Conservation (phyloP, 495 filamentous ascomycete genomes). For the Xylaria grammica region DNA sequence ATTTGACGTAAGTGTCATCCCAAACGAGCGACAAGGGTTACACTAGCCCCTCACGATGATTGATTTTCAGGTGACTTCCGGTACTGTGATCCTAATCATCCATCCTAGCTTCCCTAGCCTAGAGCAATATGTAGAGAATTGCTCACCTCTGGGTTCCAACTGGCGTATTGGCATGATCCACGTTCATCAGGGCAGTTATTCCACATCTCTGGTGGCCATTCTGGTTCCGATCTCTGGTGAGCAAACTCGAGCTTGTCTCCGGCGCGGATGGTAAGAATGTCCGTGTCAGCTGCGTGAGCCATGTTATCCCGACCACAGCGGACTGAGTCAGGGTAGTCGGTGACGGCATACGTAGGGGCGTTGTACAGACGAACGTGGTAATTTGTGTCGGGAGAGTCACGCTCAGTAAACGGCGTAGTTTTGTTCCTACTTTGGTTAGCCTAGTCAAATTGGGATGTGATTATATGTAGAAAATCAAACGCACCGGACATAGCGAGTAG, state of each 20-base stretch:
- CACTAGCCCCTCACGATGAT: too few relatives aligned
- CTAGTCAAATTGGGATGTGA: neutral
- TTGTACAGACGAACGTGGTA: neutral
- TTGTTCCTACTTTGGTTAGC: constrained; percentile 6
- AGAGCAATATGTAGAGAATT: neutral
- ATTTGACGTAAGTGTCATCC: too few relatives aligned
- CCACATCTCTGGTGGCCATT: neutral
- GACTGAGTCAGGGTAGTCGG: neutral
- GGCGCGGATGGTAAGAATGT: neutral
- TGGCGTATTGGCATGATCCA: neutral
- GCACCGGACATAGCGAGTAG: constrained; percentile 12
- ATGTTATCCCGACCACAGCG: constrained; percentile 14
- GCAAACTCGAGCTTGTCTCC: constrained; percentile 6
- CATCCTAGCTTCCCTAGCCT: too few relatives aligned
- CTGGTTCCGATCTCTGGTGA: neutral
- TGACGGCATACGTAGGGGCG: constrained; percentile 10
- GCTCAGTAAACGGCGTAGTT: neutral
- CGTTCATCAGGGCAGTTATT: constrained; percentile 13
- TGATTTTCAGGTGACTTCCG: neutral
- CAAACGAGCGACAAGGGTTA: too few relatives aligned
- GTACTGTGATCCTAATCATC: too few relatives aligned
- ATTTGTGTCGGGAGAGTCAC: neutral
- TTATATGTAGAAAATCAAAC: neutral
- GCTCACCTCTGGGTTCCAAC: neutral
- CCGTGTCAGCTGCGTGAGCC: constrained; percentile 8